Conservation (phyloP, 495 filamentous ascomycete genomes). For the Neurospora sp. region DNA sequence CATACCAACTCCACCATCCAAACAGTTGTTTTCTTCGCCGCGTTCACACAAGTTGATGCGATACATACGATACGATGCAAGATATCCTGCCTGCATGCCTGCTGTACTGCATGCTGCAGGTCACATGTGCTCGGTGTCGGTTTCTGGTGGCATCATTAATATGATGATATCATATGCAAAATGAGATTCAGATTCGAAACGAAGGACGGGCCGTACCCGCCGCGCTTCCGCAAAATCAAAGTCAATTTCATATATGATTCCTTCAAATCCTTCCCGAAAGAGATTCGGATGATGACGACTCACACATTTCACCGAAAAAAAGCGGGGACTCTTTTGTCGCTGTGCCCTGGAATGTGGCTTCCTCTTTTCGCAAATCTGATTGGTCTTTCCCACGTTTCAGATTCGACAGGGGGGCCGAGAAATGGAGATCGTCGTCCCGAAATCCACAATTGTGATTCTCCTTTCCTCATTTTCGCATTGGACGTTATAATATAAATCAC, state of each 20-base stretch:
- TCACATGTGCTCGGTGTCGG: background rate
- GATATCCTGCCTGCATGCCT: background rate
- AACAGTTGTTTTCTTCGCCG: background rate
- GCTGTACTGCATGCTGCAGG: background rate
- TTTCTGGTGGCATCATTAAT: background rate
- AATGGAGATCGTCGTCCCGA: conserved; percentile 11
- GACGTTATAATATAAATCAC: background rate
- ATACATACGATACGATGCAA: background rate
- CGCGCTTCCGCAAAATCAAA: background rate
- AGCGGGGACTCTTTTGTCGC: background rate
- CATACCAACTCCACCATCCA: no score
- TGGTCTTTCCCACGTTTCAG: conserved; percentile 10
- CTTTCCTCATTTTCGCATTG: background rate
- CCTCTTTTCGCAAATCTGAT: conserved; percentile 3
- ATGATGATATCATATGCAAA: background rate
- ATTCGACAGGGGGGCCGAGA: conserved; percentile 3
- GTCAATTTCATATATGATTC: background rate
- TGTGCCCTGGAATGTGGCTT: background rate
- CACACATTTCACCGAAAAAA: background rate
- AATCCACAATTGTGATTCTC: background rate
- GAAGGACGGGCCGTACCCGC: background rate
- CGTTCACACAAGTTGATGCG: background rate
- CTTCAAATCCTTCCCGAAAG: background rate
- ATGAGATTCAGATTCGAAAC: background rate
- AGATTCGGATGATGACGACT: background rate